A percentile compares a stretch with the other conserved stretches of the same genome.
Evolutionary conservation across 225 moss, liverwort and hornwort genomes (phyloP).

Genomic region (Sphagnum tenellum): DNA sequence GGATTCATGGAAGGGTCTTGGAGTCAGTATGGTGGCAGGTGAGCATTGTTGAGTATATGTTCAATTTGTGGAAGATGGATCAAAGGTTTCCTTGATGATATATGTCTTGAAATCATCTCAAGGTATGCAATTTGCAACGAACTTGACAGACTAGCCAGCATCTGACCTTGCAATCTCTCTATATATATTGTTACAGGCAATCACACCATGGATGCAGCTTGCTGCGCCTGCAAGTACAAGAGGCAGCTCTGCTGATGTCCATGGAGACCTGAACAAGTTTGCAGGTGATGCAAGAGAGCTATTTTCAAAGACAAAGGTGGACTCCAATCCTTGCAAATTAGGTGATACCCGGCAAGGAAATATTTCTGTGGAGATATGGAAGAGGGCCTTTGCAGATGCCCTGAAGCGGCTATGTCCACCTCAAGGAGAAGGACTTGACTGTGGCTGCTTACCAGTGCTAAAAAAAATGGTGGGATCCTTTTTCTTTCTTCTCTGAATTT

Average conservation of each 20-base stretch:
- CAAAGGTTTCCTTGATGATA: too few relatives aligned
- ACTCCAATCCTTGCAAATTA: constrained; percentile 44
- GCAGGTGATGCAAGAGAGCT: constrained; percentile 44
- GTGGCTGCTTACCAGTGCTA: constrained; percentile 73
- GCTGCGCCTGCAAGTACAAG: constrained; percentile 14
- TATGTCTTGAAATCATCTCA: too few relatives aligned
- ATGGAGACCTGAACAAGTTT: constrained; percentile 38
- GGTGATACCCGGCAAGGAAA: constrained; percentile 85
- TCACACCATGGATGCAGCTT: constrained; percentile 72
- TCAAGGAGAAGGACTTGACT: constrained; percentile 75
- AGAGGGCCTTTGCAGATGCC: constrained; percentile 67
- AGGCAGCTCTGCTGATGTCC: constrained; percentile 20
- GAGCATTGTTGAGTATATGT: not conserved
- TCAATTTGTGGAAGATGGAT: too few relatives aligned
- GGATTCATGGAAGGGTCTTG: constrained; percentile 80
- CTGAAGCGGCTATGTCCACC: constrained; percentile 64
- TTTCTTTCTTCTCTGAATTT: too few relatives aligned
- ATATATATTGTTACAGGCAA: constrained; percentile 28
- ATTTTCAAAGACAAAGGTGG: constrained; percentile 26
- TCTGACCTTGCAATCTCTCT: too few relatives aligned
- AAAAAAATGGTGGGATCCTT: constrained; percentile 49
- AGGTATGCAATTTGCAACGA: too few relatives aligned
- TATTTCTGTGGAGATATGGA: constrained; percentile 72
- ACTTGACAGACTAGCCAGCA: too few relatives aligned
- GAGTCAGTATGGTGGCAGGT: constrained; percentile 99